These are phyloP conservation scores for Candida adriatica DNA, from an alignment of 805 yeast genomes.

Conservation along the genomic window DNA sequence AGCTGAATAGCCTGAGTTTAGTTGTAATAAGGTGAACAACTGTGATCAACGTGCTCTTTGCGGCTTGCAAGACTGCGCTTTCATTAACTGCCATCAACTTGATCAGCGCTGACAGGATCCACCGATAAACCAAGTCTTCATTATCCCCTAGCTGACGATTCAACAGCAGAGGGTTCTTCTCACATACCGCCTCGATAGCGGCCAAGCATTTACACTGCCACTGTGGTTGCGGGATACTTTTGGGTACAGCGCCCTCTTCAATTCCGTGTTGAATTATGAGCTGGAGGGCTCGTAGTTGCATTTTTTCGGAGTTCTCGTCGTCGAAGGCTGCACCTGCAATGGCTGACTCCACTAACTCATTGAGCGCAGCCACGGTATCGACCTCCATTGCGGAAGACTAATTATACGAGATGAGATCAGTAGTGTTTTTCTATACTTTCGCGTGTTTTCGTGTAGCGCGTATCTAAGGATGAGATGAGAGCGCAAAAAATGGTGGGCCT, in stretches of 20 bases:
- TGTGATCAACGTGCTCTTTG: slow-evolving; percentile 18
- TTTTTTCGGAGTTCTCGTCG: slow-evolving; percentile 17
- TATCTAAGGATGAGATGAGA: too few species aligned
- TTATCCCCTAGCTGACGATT: slow-evolving; percentile 9
- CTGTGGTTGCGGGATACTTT: slow-evolving; percentile 2
- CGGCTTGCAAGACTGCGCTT: slow-evolving; percentile 10
- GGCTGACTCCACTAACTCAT: slow-evolving; percentile 13
- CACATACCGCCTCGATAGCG: slow-evolving; percentile 20
- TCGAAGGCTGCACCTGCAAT: slow-evolving; percentile 7
- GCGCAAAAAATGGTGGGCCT: too few species aligned
- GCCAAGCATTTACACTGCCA: slow-evolving; percentile 18
- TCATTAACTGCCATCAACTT: slow-evolving; percentile 12
- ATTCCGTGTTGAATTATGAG: slow-evolving; percentile 21
- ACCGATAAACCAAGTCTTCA: slow-evolving; percentile 10
- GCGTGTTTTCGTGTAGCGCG: too few species aligned
- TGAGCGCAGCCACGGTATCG: slow-evolving; percentile 15
- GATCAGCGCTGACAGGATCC: slow-evolving; percentile 18
- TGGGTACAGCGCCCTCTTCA: slow-evolving; percentile 11
- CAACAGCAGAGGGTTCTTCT: slow-evolving; percentile 15
- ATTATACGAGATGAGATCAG: too few species aligned
- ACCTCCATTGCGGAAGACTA: too few species aligned
- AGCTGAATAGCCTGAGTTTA: slow-evolving; percentile 16
- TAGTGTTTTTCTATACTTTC: too few species aligned
- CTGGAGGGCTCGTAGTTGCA: slow-evolving; percentile 14
- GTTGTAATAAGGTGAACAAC: slow-evolving; percentile 15